Conservation (phyloP, 768 basidiomycete species). For the Neoboletus subvelutipes region DNA sequence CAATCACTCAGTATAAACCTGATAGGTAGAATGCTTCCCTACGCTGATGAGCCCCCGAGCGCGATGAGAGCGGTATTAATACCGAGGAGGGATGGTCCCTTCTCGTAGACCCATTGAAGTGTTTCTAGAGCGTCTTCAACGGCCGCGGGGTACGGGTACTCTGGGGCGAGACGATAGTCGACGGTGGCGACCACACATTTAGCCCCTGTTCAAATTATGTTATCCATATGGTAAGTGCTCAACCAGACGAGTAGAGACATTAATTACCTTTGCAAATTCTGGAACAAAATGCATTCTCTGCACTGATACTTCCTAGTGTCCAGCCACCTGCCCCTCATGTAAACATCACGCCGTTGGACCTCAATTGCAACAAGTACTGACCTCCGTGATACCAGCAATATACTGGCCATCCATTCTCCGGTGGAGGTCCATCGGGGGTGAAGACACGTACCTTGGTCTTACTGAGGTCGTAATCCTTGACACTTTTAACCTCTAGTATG, state of each 20-base stretch:
- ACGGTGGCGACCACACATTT: conserved; percentile 36
- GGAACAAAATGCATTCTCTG: conserved; percentile 57
- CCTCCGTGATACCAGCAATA: conserved; percentile 78
- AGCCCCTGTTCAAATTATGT: conserved; percentile 17
- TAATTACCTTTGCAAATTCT: conserved; percentile 30
- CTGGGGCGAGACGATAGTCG: conserved; percentile 37
- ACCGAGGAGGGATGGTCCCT: conserved; percentile 47
- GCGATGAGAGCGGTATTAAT: conserved; percentile 55
- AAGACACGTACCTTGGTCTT: conserved; percentile 61
- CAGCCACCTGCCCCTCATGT: conserved; percentile 55
- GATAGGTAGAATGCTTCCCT: conserved; percentile 3
- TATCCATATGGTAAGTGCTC: not conserved
- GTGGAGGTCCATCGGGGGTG: conserved; percentile 51
- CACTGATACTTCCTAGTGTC: conserved; percentile 66
- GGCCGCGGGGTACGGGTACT: conserved; percentile 34
- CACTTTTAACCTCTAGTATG: conserved; percentile 54
- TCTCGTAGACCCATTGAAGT: conserved; percentile 30
- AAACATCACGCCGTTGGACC: not conserved
- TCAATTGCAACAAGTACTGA: conserved; percentile 21
- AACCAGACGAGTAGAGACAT: not conserved
- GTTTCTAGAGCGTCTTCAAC: conserved; percentile 39
- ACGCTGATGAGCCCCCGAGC: conserved; percentile 76
- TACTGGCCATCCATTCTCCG: conserved; percentile 63
- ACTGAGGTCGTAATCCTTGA: conserved; percentile 51
- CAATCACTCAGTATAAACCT: not conserved